Conservation (phyloP, 345 rosid species). For the Citrus hindsii region DNA sequence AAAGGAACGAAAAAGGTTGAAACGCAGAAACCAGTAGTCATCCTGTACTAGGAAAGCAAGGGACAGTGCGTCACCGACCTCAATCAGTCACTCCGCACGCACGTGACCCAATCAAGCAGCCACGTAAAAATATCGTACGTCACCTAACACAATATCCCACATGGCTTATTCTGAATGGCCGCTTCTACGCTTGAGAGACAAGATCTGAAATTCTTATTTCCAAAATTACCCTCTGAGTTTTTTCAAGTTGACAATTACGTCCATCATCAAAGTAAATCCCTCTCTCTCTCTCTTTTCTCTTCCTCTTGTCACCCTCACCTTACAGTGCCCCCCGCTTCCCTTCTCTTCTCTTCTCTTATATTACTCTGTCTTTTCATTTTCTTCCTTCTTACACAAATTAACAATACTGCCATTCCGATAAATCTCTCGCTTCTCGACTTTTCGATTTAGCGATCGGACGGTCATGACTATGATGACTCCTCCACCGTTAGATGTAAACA, state of each 20-base stretch:
- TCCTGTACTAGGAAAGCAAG: too few species aligned
- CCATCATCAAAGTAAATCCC: constrained; percentile 30
- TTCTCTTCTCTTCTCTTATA: constrained; percentile 1
- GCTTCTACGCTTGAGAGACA: neutral
- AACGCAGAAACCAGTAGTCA: neutral
- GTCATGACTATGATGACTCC: constrained; percentile 86
- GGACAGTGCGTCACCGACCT: constrained; percentile 4
- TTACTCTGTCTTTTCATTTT: neutral
- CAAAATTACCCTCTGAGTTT: neutral
- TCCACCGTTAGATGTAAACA: constrained; percentile 67
- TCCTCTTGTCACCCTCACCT: neutral
- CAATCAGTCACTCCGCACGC: neutral
- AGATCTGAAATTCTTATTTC: constrained; percentile 1
- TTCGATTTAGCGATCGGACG: constrained; percentile 38
- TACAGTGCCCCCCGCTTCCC: constrained; percentile 20
- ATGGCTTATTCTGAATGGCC: constrained; percentile 35
- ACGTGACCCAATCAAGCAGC: constrained; percentile 20
- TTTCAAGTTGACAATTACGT: constrained; percentile 19
- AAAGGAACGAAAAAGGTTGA: neutral
- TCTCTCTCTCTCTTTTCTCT: neutral
- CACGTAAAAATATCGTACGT: constrained; percentile 16
- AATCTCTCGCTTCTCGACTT: neutral
- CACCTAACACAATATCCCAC: neutral
- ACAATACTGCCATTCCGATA: neutral
- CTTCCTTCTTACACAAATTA: neutral